Conservation (phyloP, 202 grass and related monocot genomes). For the Saccharum hybrid region DNA sequence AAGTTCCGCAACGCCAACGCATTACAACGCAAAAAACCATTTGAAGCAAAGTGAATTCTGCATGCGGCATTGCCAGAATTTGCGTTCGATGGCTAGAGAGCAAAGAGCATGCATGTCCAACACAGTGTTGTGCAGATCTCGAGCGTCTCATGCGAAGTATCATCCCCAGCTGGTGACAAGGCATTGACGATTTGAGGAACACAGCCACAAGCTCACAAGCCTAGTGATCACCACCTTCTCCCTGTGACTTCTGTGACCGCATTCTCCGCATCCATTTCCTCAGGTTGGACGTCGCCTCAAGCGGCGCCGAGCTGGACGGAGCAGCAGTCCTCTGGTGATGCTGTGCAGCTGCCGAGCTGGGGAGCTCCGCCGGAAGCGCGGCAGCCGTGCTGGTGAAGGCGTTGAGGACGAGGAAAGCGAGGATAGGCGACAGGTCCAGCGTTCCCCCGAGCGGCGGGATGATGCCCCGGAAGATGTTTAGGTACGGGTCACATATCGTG, state of each 20-base stretch:
- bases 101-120: neutral
- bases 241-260: conserved; percentile 47
- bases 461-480: conserved; percentile 97
- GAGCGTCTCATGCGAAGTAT: neutral
- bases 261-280: conserved; percentile 82
- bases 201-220: neutral
- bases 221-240: conserved; percentile 36
- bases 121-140: neutral
- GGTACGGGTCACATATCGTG: conserved; percentile 90
- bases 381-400: conserved; percentile 80
- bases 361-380: conserved; percentile 92
- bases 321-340: neutral
- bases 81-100: neutral
- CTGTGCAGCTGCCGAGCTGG: conserved; percentile 21
- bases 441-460: conserved; percentile 80
- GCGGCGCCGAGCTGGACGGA: neutral
- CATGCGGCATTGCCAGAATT: neutral
- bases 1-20: neutral
- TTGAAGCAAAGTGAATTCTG: neutral
- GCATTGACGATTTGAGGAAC: neutral
- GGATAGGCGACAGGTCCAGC: conserved; percentile 92
- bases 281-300: conserved; percentile 53
- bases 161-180: neutral
- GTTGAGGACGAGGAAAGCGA: conserved; percentile 90
- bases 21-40: neutral